A percentile compares a stretch with the other conserved stretches of the same genome.
phyloP scores from a whole-genome alignment of 805 yeast genomes.

The Barnettozyma vustinii region DNA sequence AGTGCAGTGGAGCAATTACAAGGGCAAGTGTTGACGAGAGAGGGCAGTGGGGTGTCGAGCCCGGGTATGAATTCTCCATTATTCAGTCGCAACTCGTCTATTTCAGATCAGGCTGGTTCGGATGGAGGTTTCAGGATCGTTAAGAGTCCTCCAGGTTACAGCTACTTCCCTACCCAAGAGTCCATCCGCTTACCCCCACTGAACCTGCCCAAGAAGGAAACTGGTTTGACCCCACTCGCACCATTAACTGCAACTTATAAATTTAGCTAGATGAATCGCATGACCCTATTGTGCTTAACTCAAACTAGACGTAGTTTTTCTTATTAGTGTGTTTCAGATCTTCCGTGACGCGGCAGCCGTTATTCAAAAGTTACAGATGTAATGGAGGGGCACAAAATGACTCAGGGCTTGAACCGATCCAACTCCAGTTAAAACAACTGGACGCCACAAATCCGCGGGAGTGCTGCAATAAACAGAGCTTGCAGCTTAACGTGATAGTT shows the following conservation, averaged over 20 bases:
- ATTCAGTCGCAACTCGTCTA: conserved; percentile 4
- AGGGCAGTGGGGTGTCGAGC: neutral
- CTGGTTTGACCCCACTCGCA: neutral
- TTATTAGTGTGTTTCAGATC: too few relatives aligned
- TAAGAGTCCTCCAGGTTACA: conserved; percentile 5
- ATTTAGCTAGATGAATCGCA: neutral
- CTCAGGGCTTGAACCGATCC: neutral
- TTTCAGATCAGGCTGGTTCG: neutral
- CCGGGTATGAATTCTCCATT: conserved; percentile 2
- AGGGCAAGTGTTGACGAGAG: neutral
- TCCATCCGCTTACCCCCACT: neutral
- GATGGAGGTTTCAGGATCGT: conserved; percentile 2
- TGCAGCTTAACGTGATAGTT: too few relatives aligned
- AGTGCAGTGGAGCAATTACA: neutral
- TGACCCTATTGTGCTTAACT: neutral
- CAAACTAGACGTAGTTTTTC: neutral
- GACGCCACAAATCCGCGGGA: too few relatives aligned
- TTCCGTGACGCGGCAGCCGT: too few relatives aligned
- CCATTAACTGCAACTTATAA: neutral
- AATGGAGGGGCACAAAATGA: neutral
- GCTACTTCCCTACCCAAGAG: neutral
- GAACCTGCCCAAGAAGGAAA: neutral
- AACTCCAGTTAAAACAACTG: too few relatives aligned
- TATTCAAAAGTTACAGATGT: neutral
- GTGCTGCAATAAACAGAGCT: too few relatives aligned